Evolutionary conservation across 495 filamentous ascomycete species (phyloP).

Genomic region (Amphirosellinia nigrospora): DNA sequence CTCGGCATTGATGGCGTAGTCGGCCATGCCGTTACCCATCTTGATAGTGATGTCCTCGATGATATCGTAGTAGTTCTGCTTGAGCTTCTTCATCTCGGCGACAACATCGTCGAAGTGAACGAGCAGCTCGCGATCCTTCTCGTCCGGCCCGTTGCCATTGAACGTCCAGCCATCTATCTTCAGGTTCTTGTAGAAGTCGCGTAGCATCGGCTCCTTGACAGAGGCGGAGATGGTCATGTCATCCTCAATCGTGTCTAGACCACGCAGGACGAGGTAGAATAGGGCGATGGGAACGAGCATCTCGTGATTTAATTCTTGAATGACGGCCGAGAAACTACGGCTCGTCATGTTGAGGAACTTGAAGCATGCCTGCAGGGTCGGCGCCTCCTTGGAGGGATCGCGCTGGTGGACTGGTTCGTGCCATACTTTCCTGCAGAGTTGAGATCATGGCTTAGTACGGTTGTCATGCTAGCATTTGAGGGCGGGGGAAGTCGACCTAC

Average conservation of each 20-base stretch:
- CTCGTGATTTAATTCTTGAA: constrained; percentile 93
- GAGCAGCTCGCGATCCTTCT: constrained; percentile 91
- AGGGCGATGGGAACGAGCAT: constrained; percentile 85
- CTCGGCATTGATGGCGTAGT: constrained; percentile 84
- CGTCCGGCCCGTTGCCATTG: constrained; percentile 81
- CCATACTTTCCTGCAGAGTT: constrained; percentile 82
- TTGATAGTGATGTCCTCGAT: constrained; percentile 93
- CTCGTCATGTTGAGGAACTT: constrained; percentile 85
- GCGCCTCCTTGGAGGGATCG: constrained; percentile 72
- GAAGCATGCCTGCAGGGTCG: constrained; percentile 80
- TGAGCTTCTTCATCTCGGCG: constrained; percentile 86
- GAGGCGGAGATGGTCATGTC: constrained; percentile 88
- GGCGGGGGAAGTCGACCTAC: constrained; percentile 53
- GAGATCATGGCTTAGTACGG: constrained; percentile 8
- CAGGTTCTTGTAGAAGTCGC: constrained; percentile 77
- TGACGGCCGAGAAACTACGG: constrained; percentile 91
- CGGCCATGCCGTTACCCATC: constrained; percentile 99
- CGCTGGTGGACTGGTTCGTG: constrained; percentile 91
- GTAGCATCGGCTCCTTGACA: constrained; percentile 84
- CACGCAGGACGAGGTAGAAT: constrained; percentile 93
- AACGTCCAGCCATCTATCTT: constrained; percentile 91
- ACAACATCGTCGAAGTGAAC: constrained; percentile 90
- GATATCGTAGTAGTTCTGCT: constrained; percentile 80
- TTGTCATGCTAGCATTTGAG: neutral
- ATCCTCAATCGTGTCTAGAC: constrained; percentile 96